phyloP scores from a whole-genome alignment of 495 filamentous ascomycete species.

The Rostrohypoxylon terebratum region DNA sequence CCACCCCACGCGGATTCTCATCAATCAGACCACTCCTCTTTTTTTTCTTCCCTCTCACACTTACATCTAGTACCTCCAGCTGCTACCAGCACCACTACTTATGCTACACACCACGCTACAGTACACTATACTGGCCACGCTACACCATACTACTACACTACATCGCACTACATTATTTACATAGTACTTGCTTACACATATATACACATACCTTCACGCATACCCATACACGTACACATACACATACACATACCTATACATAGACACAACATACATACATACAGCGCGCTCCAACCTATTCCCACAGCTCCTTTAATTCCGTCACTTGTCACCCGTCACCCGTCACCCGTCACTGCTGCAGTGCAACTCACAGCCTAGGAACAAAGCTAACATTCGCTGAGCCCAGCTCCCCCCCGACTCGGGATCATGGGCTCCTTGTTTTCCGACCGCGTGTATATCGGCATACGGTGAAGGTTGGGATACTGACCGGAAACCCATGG shows the following conservation, averaged over 20 bases:
- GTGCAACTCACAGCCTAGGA: constrained; percentile 22
- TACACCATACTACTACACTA: neutral
- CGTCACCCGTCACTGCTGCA: constrained; percentile 10
- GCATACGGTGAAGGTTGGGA: constrained; percentile 41
- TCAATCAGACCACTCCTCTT: constrained; percentile 34
- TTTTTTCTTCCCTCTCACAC: constrained; percentile 21
- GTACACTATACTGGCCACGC: neutral
- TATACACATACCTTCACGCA: neutral
- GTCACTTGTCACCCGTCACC: neutral
- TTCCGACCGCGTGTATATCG: constrained; percentile 37
- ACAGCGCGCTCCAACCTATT: constrained; percentile 11
- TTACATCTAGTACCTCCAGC: constrained; percentile 13
- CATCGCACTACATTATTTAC: neutral
- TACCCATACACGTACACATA: neutral
- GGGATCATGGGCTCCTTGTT: constrained; percentile 47
- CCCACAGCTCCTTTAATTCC: neutral
- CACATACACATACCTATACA: no score
- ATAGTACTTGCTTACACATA: neutral
- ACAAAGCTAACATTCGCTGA: constrained; percentile 10
- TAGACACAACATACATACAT: neutral
- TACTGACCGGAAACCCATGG: constrained; percentile 30
- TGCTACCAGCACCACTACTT: neutral
- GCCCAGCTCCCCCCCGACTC: constrained; percentile 36
- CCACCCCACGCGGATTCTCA: constrained; percentile 25
- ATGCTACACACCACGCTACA: neutral